Evolutionary conservation across 306 rosid genomes (phyloP).

Genomic region (Amphicarpaea edgeworthii): DNA sequence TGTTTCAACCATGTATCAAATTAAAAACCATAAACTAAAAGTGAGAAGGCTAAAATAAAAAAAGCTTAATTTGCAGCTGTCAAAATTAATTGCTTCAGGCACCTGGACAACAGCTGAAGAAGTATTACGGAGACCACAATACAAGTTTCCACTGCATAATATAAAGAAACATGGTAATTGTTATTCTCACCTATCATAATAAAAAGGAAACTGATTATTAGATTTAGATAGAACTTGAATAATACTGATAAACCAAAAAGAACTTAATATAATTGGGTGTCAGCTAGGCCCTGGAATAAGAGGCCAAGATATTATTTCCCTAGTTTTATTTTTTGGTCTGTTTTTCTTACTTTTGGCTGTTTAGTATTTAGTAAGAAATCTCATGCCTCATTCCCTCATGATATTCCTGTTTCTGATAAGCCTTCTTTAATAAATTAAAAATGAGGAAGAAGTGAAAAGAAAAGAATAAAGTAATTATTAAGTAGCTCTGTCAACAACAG

Average conservation of each 20-base stretch:
- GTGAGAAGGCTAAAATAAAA: not conserved
- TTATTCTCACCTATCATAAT: conserved; percentile 21
- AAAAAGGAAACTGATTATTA: conserved; percentile 2
- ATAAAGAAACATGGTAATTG: conserved; percentile 27
- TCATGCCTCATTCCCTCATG: not conserved
- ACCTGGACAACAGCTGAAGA: conserved; percentile 74
- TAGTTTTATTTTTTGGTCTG: conserved; percentile 11
- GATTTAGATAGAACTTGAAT: too few species aligned
- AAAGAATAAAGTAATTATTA: not conserved
- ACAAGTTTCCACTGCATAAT: conserved; percentile 76
- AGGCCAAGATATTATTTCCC: conserved; percentile 12
- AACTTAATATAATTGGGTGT: not conserved
- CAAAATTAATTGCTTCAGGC: conserved; percentile 34
- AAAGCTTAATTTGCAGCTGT: conserved; percentile 1
- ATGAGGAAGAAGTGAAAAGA: conserved; percentile 5
- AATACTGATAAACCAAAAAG: conserved; percentile 2
- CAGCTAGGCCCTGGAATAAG: conserved; percentile 7
- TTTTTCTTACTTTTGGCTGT: not conserved
- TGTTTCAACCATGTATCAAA: conserved; percentile 10
- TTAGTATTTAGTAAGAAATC: conserved; percentile 17
- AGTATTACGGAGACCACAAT: conserved; percentile 87
- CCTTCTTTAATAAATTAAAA: conserved; percentile 1
- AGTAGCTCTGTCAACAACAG: not conserved
- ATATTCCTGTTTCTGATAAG: not conserved
- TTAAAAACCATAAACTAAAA: not conserved